Conservation (phyloP, 192 early-diverging fungal species). For the Jimgerdemannia lactiflua region DNA sequence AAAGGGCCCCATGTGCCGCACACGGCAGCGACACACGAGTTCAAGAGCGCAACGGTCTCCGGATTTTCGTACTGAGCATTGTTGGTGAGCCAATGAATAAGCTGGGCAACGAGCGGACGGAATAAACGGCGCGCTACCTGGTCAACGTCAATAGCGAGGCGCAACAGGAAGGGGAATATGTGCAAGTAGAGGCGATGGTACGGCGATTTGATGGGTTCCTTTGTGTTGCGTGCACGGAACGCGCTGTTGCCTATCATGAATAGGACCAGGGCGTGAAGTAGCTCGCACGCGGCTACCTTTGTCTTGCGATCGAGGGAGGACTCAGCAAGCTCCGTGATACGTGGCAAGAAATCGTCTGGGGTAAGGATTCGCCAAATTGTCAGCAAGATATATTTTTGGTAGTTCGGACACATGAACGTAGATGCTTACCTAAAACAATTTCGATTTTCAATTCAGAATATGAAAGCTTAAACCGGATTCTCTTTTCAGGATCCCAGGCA, state of each 20-base stretch:
- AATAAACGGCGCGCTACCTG: slow-evolving; percentile 68
- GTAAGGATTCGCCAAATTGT: not conserved
- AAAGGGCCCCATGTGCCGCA: slow-evolving; percentile 47
- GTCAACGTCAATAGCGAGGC: slow-evolving; percentile 70
- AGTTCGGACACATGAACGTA: not conserved
- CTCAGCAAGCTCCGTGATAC: slow-evolving; percentile 75
- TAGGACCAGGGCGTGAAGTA: slow-evolving; percentile 68
- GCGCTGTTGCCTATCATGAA: slow-evolving; percentile 74
- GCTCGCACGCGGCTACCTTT: slow-evolving; percentile 73
- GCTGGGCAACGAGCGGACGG: slow-evolving; percentile 56
- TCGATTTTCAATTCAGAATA: slow-evolving; percentile 66
- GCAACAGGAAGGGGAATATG: slow-evolving; percentile 68
- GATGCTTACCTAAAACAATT: slow-evolving; percentile 55
- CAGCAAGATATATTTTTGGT: not conserved
- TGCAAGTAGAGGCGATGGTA: slow-evolving; percentile 62
- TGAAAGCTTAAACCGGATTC: slow-evolving; percentile 57
- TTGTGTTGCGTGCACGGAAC: slow-evolving; percentile 40
- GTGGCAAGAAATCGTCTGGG: slow-evolving; percentile 71
- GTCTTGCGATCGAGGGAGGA: slow-evolving; percentile 67
- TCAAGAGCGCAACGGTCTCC: slow-evolving; percentile 69
- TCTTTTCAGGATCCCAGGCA: slow-evolving; percentile 68
- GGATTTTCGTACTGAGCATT: slow-evolving; percentile 73
- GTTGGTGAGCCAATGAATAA: slow-evolving; percentile 83
- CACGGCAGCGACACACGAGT: slow-evolving; percentile 64
- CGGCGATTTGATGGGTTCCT: slow-evolving; percentile 44